Percentiles rank a stretch among this genome's conserved stretches.
These are phyloP conservation scores for Benincasa hispida DNA, from an alignment of 306 rosid species.

Conservation along the genomic window DNA sequence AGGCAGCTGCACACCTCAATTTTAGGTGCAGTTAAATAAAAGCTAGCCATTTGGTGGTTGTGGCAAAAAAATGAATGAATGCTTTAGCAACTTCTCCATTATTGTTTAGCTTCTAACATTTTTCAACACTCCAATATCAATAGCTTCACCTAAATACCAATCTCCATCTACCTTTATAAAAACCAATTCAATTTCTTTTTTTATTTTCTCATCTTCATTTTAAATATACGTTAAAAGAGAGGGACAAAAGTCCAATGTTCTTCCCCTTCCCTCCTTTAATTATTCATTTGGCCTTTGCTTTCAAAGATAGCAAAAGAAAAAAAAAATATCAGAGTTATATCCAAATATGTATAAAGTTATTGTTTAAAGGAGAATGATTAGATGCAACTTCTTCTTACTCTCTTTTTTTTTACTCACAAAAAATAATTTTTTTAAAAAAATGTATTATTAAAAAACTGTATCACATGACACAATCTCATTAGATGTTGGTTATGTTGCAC, in stretches of 20 bases:
- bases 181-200: background rate
- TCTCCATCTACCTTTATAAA: background rate
- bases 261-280: background rate
- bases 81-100: background rate
- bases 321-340: no score
- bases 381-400: no score
- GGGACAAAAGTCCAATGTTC: background rate
- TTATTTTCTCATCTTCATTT: background rate
- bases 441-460: no score
- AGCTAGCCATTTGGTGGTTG: background rate
- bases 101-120: background rate
- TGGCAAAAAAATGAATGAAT: background rate
- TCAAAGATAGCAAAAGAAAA: background rate
- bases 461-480: no score
- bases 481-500: no score
- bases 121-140: background rate
- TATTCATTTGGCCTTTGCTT: constrained; percentile 1
- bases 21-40: background rate
- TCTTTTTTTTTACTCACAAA: no score
- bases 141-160: background rate
- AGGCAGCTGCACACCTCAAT: background rate
- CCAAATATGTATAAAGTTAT: background rate
- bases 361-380: no score
- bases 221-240: background rate
- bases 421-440: no score